Evolutionary conservation across 805 yeast genomes (phyloP).

Genomic region (Metschnikowia anglica): DNA sequence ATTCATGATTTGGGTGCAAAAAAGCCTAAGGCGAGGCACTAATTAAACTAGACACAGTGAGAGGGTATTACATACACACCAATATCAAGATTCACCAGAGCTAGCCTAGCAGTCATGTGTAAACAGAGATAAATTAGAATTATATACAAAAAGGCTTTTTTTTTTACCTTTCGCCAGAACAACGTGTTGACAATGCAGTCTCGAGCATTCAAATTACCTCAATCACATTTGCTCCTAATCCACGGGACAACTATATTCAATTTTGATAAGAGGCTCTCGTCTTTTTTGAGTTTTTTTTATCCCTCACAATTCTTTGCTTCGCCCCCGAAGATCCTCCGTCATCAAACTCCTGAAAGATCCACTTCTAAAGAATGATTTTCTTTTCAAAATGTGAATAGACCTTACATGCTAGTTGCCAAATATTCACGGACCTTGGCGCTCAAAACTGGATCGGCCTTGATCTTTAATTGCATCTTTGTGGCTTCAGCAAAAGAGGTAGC

Average conservation of each 20-base stretch:
- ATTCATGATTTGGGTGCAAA: conserved; percentile 20
- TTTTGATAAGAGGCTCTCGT: not conserved
- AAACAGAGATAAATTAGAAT: conserved; percentile 3
- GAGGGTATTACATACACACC: conserved; percentile 4
- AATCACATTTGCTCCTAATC: not conserved
- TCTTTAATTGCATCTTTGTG: conserved; percentile 80
- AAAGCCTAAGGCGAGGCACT: not conserved
- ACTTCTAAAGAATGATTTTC: not conserved
- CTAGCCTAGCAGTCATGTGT: not conserved
- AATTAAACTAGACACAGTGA: conserved; percentile 1
- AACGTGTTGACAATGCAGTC: conserved; percentile 2
- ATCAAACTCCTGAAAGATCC: not conserved
- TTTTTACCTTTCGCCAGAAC: conserved; percentile 2
- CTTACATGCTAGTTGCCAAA: conserved; percentile 14
- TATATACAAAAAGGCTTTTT: conserved; percentile 8
- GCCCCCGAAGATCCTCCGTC: not conserved
- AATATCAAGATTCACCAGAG: not conserved
- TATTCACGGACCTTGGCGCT: conserved; percentile 58
- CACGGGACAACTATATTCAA: not conserved
- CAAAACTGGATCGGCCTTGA: conserved; percentile 67
- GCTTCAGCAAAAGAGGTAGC: conserved; percentile 92
- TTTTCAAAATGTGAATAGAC: no score
- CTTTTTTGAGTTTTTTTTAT: not conserved
- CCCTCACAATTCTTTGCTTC: not conserved
- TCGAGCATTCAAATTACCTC: conserved; percentile 5